Conservation (phyloP, 2,329 filamentous ascomycete species). For the Rutstroemia sp. region DNA sequence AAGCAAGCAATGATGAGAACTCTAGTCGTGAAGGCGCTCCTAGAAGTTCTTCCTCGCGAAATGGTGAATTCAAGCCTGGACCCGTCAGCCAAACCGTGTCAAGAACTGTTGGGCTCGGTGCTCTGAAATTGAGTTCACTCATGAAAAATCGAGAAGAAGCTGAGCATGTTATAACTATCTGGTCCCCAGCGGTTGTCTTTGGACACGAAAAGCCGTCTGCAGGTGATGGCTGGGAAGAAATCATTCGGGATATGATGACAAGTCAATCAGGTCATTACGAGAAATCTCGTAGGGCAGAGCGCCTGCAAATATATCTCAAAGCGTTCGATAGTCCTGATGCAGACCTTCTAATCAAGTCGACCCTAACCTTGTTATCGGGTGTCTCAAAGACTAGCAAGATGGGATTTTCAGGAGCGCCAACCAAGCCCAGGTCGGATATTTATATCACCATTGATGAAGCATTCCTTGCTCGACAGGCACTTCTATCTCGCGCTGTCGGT, state of each 20-base stretch:
- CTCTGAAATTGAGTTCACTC: slow-evolving; percentile 67
- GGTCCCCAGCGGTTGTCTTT: slow-evolving; percentile 54
- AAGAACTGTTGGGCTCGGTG: slow-evolving; percentile 68
- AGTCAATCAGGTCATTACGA: slow-evolving; percentile 69
- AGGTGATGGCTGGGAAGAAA: slow-evolving; percentile 61
- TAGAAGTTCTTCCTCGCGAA: slow-evolving; percentile 42
- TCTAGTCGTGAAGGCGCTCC: slow-evolving; percentile 35
- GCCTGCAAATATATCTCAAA: slow-evolving; percentile 71
- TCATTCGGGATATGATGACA: slow-evolving; percentile 66
- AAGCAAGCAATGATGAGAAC: slow-evolving; percentile 3
- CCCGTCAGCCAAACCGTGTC: slow-evolving; percentile 45
- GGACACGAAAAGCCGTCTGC: slow-evolving; percentile 50
- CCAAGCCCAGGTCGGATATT: slow-evolving; percentile 84
- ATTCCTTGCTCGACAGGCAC: slow-evolving; percentile 67
- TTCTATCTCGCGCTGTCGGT: slow-evolving; percentile 60
- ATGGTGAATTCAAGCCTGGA: slow-evolving; percentile 23
- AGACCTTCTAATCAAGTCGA: slow-evolving; percentile 73
- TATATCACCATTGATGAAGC: slow-evolving; percentile 82
- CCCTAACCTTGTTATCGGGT: slow-evolving; percentile 78
- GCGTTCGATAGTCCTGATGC: slow-evolving; percentile 73
- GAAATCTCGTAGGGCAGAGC: slow-evolving; percentile 64
- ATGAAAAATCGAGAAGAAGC: slow-evolving; percentile 64
- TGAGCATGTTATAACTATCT: slow-evolving; percentile 71
- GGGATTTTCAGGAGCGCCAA: slow-evolving; percentile 88
- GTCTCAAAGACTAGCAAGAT: slow-evolving; percentile 79